Percentiles rank a stretch among this genome's conserved stretches.
Evolutionary conservation across 2,329 filamentous ascomycete genomes (phyloP).

Genomic region (Fusarium phyllophilum): DNA sequence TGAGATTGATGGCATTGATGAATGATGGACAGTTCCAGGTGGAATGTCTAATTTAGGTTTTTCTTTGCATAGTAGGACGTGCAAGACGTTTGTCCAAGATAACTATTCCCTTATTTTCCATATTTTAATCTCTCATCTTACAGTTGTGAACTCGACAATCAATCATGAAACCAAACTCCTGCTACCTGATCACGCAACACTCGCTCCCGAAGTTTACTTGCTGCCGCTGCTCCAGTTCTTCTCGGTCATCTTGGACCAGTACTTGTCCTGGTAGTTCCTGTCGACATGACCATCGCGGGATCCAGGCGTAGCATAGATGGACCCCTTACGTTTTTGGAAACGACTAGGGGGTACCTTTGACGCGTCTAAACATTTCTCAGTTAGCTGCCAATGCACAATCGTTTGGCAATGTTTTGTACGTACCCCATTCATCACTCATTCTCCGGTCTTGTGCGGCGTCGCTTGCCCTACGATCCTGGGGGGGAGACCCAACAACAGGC

Average conservation of each 20-base stretch:
- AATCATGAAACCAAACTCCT: background rate
- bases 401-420: slow-evolving; percentile 31
- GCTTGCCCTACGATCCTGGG: slow-evolving; percentile 33
- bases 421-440: slow-evolving; percentile 62
- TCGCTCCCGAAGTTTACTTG: slow-evolving; percentile 43
- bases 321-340: slow-evolving; percentile 76
- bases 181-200: background rate
- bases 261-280: slow-evolving; percentile 67
- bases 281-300: slow-evolving; percentile 73
- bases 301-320: slow-evolving; percentile 72
- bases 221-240: slow-evolving; percentile 52
- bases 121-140: slow-evolving; percentile 21
- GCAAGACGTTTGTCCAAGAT: slow-evolving; percentile 26
- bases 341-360: slow-evolving; percentile 73
- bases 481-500: slow-evolving; percentile 37
- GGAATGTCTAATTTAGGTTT: slow-evolving; percentile 25
- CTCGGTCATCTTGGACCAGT: slow-evolving; percentile 69
- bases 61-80: slow-evolving; percentile 31
- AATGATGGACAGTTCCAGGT: slow-evolving; percentile 51
- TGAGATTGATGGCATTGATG: slow-evolving; percentile 78
- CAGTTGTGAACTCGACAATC: background rate
- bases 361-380: slow-evolving; percentile 59
- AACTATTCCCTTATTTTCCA: slow-evolving; percentile 24
- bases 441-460: slow-evolving; percentile 47
- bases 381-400: background rate